Conservation (phyloP, 345 rosid genomes). For the Combretum micranthum region DNA sequence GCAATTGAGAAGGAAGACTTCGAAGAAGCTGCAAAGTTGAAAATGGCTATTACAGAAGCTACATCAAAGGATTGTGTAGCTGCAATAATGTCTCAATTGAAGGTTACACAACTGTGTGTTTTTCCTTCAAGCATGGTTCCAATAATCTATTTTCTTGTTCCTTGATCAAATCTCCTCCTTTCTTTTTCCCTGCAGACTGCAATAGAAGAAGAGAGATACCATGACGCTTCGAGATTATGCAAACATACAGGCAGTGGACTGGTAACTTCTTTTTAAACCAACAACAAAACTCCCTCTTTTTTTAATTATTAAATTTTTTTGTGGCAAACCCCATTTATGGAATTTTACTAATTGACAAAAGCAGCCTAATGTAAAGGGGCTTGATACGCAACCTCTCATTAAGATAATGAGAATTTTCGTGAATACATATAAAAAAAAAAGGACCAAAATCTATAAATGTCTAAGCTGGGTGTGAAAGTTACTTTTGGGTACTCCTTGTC, state of each 20-base stretch:
- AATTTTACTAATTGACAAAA: too few relatives aligned
- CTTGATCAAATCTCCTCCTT: conserved; percentile 4
- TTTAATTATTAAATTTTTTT: conserved; percentile 1
- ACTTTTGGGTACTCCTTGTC: too few relatives aligned
- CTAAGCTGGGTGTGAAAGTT: too few relatives aligned
- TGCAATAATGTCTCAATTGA: conserved; percentile 70
- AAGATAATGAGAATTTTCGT: too few relatives aligned
- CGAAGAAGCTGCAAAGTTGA: conserved; percentile 75
- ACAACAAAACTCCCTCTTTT: not conserved
- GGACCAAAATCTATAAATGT: too few relatives aligned
- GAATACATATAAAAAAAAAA: too few relatives aligned
- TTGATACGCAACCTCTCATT: too few relatives aligned
- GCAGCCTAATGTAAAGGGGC: too few relatives aligned
- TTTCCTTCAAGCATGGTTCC: not conserved
- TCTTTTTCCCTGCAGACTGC: conserved; percentile 45
- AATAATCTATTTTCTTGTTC: not conserved
- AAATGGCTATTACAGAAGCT: conserved; percentile 62
- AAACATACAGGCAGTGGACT: conserved; percentile 77
- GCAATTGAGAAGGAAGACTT: conserved; percentile 87
- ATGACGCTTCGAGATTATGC: conserved; percentile 75
- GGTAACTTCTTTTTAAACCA: conserved; percentile 44
- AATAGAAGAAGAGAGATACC: conserved; percentile 72
- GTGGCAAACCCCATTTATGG: not conserved
- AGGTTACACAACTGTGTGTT: conserved; percentile 30
- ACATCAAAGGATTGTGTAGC: conserved; percentile 62